phyloP scores from a whole-genome alignment of 495 filamentous ascomycete species.

The Talaromyces ruber region DNA sequence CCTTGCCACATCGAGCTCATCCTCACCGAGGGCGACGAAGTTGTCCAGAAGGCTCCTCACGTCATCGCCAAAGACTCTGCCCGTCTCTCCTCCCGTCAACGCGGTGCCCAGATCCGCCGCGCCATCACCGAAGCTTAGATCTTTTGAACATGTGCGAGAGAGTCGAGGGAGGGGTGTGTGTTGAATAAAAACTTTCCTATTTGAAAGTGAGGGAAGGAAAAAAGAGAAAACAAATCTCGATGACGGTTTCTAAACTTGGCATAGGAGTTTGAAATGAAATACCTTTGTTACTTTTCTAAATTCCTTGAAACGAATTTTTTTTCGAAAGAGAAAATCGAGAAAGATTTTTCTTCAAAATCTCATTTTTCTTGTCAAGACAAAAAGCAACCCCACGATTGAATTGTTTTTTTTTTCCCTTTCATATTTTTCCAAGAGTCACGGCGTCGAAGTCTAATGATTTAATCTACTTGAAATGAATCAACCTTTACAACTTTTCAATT shows the following conservation, averaged over 20 bases:
- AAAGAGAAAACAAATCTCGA: background rate
- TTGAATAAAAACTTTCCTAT: background rate
- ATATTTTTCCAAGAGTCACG: background rate
- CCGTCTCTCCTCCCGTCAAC: slow-evolving; percentile 79
- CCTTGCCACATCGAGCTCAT: slow-evolving; percentile 99
- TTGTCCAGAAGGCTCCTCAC: slow-evolving; percentile 68
- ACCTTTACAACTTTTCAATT: background rate
- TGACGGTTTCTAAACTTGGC: slow-evolving; percentile 1
- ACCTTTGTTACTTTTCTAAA: background rate
- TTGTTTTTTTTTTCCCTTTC: background rate
- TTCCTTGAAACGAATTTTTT: background rate
- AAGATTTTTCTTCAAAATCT: background rate
- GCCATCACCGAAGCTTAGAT: slow-evolving; percentile 74
- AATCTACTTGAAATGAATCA: background rate
- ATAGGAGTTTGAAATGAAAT: slow-evolving; percentile 2
- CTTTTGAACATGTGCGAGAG: background rate
- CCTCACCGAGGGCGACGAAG: slow-evolving; percentile 87
- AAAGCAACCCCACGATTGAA: background rate
- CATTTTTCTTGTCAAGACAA: background rate
- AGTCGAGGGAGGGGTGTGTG: background rate
- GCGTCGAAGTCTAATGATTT: background rate
- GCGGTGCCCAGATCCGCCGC: slow-evolving; percentile 66
- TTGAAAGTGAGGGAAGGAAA: background rate
- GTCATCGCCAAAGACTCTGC: slow-evolving; percentile 49
- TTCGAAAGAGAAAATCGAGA: background rate